Conservation (phyloP, 2,329 filamentous ascomycete species). For the Dryadomyces sulphureus region DNA sequence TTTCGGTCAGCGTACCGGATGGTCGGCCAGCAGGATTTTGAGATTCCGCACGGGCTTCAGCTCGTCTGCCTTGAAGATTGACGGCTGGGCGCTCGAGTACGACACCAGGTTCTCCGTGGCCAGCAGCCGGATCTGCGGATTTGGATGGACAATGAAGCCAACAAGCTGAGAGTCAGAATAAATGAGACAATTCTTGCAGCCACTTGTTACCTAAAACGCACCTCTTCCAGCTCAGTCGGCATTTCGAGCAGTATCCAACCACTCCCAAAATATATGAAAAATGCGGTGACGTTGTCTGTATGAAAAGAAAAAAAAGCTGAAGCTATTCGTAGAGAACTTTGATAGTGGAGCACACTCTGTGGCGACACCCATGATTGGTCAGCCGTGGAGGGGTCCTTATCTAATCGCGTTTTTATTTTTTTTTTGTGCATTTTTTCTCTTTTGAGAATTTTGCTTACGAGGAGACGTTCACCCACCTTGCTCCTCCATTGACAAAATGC, state of each 20-base stretch:
- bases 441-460: not conserved
- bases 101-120: slow-evolving; percentile 78
- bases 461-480: not conserved
- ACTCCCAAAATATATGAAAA: not conserved
- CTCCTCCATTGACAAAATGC: slow-evolving; percentile 38
- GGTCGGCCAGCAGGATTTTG: slow-evolving; percentile 74
- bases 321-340: slow-evolving; percentile 7
- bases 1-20: slow-evolving; percentile 42
- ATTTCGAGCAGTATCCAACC: slow-evolving; percentile 26
- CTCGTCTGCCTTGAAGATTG: slow-evolving; percentile 71
- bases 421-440: not conserved
- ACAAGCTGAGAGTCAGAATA: slow-evolving; percentile 46
- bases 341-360: slow-evolving; percentile 5
- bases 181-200: not conserved
- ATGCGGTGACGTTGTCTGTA: not conserved
- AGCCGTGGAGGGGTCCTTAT: slow-evolving; percentile 1
- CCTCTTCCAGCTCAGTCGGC: slow-evolving; percentile 66
- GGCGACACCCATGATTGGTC: slow-evolving; percentile 5
- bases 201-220: slow-evolving; percentile 15
- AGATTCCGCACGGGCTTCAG: slow-evolving; percentile 71
- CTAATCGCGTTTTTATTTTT: not conserved
- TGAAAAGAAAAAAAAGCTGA: slow-evolving; percentile 1
- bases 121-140: slow-evolving; percentile 75
- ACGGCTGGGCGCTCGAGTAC: slow-evolving; percentile 57
- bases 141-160: slow-evolving; percentile 83